Percentiles rank a stretch among this genome's conserved stretches.
Conservation (phyloP, 345 rosid species). For the Brassica rapa region DNA sequence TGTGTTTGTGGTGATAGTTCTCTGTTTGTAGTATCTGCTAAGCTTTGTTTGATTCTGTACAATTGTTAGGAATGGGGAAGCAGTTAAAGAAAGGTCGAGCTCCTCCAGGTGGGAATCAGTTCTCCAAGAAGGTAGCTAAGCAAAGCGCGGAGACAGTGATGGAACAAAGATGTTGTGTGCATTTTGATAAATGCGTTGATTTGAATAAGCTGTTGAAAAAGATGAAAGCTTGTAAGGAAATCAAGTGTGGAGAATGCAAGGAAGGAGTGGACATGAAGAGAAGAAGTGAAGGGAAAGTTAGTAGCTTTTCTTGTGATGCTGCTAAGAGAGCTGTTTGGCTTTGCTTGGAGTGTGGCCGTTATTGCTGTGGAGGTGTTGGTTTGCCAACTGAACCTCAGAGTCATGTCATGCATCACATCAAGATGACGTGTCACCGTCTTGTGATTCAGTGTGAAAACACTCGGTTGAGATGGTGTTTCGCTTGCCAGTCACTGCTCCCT, state of each 20-base stretch:
- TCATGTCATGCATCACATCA: constrained; percentile 72
- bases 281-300: not conserved
- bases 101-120: constrained; percentile 53
- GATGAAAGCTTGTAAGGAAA: constrained; percentile 48
- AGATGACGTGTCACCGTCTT: constrained; percentile 64
- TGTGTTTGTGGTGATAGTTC: not conserved
- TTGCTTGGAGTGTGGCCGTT: constrained; percentile 90
- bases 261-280: constrained; percentile 49
- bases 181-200: constrained; percentile 60
- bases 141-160: constrained; percentile 41
- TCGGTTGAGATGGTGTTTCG: constrained; percentile 85
- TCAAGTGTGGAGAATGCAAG: constrained; percentile 72
- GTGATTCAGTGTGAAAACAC: constrained; percentile 78
- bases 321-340: constrained; percentile 73
- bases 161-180: constrained; percentile 55
- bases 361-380: constrained; percentile 81
- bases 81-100: constrained; percentile 59
- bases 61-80: constrained; percentile 70
- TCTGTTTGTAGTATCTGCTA: not conserved
- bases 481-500: constrained; percentile 59
- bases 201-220: constrained; percentile 55
- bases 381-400: constrained; percentile 71
- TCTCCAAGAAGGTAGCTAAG: constrained; percentile 37
- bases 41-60: not conserved
- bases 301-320: constrained; percentile 28